phyloP scores from a whole-genome alignment of 441 rosid genomes.

The Bocquillonia castaneifolia region DNA sequence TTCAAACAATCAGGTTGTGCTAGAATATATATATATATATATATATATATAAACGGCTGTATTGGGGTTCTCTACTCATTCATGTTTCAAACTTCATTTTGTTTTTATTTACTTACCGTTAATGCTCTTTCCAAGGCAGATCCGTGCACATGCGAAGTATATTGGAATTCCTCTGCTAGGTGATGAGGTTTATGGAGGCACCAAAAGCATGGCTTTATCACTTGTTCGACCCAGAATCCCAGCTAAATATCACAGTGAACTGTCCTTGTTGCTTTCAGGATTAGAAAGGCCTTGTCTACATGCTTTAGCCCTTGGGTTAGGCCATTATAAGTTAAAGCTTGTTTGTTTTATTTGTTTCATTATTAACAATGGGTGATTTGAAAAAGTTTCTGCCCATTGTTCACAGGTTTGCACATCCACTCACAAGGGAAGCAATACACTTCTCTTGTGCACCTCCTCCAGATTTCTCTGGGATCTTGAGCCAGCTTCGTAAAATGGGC shows the following conservation, averaged over 20 bases:
- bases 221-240: conserved; percentile 52
- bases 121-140: conserved; percentile 36
- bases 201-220: conserved; percentile 71
- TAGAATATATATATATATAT: no score
- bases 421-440: conserved; percentile 46
- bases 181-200: conserved; percentile 85
- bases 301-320: conserved; percentile 82
- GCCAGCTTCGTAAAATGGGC: conserved; percentile 54
- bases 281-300: conserved; percentile 92
- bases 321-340: conserved; percentile 22
- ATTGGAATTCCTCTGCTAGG: conserved; percentile 73
- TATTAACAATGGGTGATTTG: conserved; percentile 1
- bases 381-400: conserved; percentile 7
- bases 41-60: no score
- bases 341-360: not conserved
- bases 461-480: conserved; percentile 57
- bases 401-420: conserved; percentile 73
- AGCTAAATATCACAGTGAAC: conserved; percentile 37
- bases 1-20: not conserved
- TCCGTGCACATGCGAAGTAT: conserved; percentile 52
- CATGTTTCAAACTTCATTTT: not conserved
- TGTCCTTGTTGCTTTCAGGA: conserved; percentile 47
- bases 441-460: conserved; percentile 75
- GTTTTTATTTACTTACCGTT: not conserved
- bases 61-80: no score